phyloP scores from a whole-genome alignment of 371 early-diverging fungal genomes.

The Mortierella sp. region DNA sequence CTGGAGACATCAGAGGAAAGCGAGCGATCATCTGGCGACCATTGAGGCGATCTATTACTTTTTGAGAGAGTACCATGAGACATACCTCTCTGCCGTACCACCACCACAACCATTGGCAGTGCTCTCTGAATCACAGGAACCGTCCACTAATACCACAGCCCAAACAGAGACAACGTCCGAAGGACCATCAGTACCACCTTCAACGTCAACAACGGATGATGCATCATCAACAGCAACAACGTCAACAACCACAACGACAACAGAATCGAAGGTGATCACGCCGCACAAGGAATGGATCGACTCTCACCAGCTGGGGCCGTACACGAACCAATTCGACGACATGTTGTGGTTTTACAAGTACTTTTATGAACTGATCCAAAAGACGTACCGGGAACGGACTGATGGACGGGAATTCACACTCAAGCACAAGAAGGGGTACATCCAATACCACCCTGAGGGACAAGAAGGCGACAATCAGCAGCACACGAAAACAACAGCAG shows the following conservation, averaged over 20 bases:
- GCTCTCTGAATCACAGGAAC: background rate
- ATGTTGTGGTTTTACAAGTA: conserved; percentile 90
- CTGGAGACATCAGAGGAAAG: conserved; percentile 90
- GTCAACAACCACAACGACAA: background rate
- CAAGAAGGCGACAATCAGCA: no score
- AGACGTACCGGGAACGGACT: conserved; percentile 66
- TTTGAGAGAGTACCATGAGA: conserved; percentile 78
- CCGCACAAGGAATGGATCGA: conserved; percentile 51
- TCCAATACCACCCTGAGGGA: conserved; percentile 27
- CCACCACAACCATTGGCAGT: background rate
- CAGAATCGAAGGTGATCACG: conserved; percentile 12
- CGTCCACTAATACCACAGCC: background rate
- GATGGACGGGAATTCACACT: conserved; percentile 54
- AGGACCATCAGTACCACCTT: no score
- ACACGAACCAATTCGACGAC: conserved; percentile 86
- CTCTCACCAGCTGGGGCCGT: conserved; percentile 46
- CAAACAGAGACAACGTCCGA: background rate
- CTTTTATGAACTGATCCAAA: conserved; percentile 89
- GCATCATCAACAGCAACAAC: background rate
- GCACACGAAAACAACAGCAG: no score
- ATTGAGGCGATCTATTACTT: conserved; percentile 97
- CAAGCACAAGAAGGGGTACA: conserved; percentile 55
- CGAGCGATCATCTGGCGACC: conserved; percentile 84
- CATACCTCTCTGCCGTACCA: conserved; percentile 36
- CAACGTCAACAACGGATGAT: no score